These are phyloP conservation scores for Ganoderma sp. DNA, from an alignment of 1,284 basidiomycete species.

Conservation along the genomic window DNA sequence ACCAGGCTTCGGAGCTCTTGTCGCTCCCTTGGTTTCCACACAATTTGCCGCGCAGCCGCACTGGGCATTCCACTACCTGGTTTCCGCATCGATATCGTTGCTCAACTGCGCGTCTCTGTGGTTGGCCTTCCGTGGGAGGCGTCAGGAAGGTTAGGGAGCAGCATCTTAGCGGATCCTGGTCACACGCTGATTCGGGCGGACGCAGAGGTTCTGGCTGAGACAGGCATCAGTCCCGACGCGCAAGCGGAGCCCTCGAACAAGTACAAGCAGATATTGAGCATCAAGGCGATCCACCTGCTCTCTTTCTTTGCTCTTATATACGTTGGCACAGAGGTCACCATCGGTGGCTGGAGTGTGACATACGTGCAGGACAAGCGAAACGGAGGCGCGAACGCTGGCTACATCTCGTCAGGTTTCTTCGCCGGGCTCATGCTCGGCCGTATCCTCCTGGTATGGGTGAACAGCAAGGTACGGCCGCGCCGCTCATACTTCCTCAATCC, in stretches of 20 bases:
- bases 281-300: slow-evolving; percentile 60
- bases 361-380: slow-evolving; percentile 31
- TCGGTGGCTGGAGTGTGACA: slow-evolving; percentile 46
- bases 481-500: background rate
- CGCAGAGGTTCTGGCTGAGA: slow-evolving; percentile 39
- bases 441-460: slow-evolving; percentile 62
- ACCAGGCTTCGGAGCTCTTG: slow-evolving; percentile 63
- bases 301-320: slow-evolving; percentile 69
- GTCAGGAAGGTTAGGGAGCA: slow-evolving; percentile 52
- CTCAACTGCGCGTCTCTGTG: slow-evolving; percentile 52
- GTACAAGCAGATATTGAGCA: slow-evolving; percentile 60
- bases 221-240: slow-evolving; percentile 46
- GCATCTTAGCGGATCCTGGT: too few relatives aligned
- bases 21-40: slow-evolving; percentile 64
- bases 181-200: background rate
- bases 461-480: slow-evolving; percentile 50
- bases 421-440: slow-evolving; percentile 61
- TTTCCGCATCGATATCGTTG: slow-evolving; percentile 58
- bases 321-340: slow-evolving; percentile 71
- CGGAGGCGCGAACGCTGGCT: slow-evolving; percentile 42
- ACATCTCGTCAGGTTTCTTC: slow-evolving; percentile 47
- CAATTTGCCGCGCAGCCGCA: slow-evolving; percentile 57
- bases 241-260: slow-evolving; percentile 48
- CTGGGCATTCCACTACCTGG: slow-evolving; percentile 71
- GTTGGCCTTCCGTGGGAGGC: slow-evolving; percentile 58